Evolutionary conservation across 108 stramenopile genomes (phyloP).

Genomic region (Licmophora abbreviata): DNA sequence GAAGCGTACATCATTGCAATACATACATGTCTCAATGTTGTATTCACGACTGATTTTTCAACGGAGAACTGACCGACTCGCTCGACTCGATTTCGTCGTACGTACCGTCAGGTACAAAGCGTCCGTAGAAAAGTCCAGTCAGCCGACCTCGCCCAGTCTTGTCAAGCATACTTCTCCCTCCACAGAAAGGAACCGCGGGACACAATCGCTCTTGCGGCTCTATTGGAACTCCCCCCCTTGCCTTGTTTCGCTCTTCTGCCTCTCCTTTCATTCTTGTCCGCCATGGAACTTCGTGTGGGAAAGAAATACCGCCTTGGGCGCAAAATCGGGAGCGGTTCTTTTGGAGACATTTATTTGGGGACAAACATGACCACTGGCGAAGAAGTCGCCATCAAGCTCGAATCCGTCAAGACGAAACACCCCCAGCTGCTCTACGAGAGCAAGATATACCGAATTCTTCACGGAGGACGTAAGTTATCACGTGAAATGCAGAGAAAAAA

Average conservation of each 20-base stretch:
- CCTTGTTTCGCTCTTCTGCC: not conserved
- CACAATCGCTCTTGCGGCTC: constrained; percentile 2
- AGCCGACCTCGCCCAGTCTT: not conserved
- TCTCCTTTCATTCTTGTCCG: not conserved
- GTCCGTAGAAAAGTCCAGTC: no score
- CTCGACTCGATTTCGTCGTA: no score
- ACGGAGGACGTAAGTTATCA: constrained; percentile 88
- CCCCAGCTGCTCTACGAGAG: constrained; percentile 97
- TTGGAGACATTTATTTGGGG: constrained; percentile 98
- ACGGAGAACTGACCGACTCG: no score
- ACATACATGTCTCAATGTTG: no score
- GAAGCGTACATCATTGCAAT: no score
- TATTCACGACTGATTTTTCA: not conserved
- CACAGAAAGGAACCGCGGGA: not conserved
- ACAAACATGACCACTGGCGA: constrained; percentile 96
- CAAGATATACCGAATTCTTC: constrained; percentile 98
- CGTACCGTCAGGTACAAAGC: no score
- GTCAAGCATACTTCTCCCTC: not conserved
- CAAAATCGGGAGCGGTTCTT: constrained; percentile 98
- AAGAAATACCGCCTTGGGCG: constrained; percentile 98
- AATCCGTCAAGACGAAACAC: constrained; percentile 91
- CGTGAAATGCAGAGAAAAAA: no score
- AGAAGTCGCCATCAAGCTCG: constrained; percentile 99
- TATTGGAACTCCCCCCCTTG: not conserved
- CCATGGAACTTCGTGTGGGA: constrained; percentile 96